Evolutionary conservation across 2,329 filamentous ascomycete species (phyloP).

Genomic region (Colletotrichum noveboracense): DNA sequence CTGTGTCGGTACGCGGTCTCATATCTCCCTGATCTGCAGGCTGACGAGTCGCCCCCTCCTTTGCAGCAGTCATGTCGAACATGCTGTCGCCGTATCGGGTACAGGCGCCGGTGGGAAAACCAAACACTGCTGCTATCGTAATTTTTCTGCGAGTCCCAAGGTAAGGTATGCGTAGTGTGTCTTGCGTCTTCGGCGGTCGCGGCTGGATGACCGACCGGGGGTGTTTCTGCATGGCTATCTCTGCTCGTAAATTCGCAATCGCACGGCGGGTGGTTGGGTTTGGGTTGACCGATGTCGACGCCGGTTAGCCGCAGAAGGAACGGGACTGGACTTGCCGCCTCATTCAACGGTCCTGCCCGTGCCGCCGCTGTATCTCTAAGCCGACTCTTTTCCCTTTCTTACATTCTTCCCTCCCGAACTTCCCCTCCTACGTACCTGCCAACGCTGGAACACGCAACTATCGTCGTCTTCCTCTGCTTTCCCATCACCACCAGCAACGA

Average conservation of each 20-base stretch:
- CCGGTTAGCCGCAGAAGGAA: background rate
- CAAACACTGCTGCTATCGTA: background rate
- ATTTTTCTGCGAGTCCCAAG: background rate
- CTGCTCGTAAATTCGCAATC: background rate
- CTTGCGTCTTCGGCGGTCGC: background rate
- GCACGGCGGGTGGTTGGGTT: background rate
- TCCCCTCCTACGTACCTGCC: background rate
- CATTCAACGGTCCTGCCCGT: background rate
- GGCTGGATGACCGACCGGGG: background rate
- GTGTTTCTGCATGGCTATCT: background rate
- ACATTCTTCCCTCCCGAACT: background rate
- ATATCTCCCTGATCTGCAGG: slow-evolving; percentile 19
- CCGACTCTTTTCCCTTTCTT: background rate
- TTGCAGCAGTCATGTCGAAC: slow-evolving; percentile 3
- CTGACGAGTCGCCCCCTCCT: slow-evolving; percentile 16
- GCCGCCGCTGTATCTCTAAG: background rate
- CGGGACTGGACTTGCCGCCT: background rate
- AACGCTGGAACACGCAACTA: background rate
- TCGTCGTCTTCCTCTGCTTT: background rate
- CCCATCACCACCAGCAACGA: background rate
- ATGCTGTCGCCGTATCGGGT: slow-evolving; percentile 6
- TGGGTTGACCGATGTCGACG: background rate
- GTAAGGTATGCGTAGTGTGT: background rate
- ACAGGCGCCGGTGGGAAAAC: background rate
- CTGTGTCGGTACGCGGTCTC: background rate